A percentile compares a stretch with the other conserved stretches of the same genome.
These are phyloP conservation scores for Rhodotorula sp. DNA, from an alignment of 1,284 basidiomycete species.

Conservation along the genomic window DNA sequence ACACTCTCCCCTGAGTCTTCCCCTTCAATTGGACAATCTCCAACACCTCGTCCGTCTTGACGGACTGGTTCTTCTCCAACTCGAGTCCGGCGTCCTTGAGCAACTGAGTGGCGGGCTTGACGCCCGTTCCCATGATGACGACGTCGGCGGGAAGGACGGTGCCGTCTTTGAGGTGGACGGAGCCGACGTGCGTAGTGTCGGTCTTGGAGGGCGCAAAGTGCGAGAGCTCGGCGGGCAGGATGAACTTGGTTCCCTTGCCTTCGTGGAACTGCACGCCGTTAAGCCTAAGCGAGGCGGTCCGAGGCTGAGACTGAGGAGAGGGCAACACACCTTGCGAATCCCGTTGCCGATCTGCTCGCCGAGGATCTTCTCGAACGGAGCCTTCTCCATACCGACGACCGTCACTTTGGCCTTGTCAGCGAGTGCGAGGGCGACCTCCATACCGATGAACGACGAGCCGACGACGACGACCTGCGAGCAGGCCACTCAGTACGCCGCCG, in stretches of 20 bases:
- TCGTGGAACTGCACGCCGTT: constrained; percentile 64
- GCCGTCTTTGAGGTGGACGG: constrained; percentile 68
- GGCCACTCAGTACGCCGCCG: background rate
- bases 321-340: constrained; percentile 64
- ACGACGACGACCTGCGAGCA: constrained; percentile 65
- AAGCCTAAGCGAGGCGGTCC: background rate
- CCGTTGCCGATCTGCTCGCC: constrained; percentile 78
- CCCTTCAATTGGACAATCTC: constrained; percentile 56
- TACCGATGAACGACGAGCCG: constrained; percentile 88
- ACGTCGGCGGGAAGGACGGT: constrained; percentile 69
- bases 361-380: constrained; percentile 77
- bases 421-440: constrained; percentile 81
- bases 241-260: constrained; percentile 61
- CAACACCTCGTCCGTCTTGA: constrained; percentile 77
- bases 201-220: constrained; percentile 42
- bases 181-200: constrained; percentile 52
- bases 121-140: constrained; percentile 79
- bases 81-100: constrained; percentile 63
- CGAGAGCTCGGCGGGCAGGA: constrained; percentile 35
- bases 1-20: constrained; percentile 59
- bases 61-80: constrained; percentile 65
- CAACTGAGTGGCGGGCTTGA: constrained; percentile 78
- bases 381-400: constrained; percentile 80
- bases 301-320: background rate
- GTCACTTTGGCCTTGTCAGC: constrained; percentile 60